Base-by-base conservation (phyloP, 495 filamentous ascomycete species). In the Penicillium desertorum region DNA sequence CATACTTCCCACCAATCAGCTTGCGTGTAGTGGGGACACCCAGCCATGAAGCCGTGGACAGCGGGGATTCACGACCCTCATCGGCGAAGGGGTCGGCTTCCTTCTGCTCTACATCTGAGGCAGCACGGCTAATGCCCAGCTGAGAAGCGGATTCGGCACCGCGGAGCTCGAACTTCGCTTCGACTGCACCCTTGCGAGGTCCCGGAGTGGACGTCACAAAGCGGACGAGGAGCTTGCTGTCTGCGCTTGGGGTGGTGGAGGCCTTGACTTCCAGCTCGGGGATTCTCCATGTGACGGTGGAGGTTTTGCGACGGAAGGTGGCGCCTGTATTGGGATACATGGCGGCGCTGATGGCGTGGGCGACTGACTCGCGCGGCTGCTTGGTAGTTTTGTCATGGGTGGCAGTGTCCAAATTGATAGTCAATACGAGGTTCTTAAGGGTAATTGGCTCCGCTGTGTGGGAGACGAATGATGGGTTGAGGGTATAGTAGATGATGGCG, bases 211-310 rank as follows among this genome's bases (percentile, higher is more conserved):
- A 83, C 14, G 88, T 84, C 51, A 85, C 81, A 57, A 96, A 90
- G 9, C 92, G 84, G 54, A 86, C 90, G 8, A 95, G 86, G 51
- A 95, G 81, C 72, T 89, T 91, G 63, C 86, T 78, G 58, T 80
- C 76, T 8, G 74, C 64, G 12, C 70, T 72, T 2, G 66, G 41
- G 20, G 64, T 25, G 9, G 58, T 55, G 10, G 60, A 55, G 12
- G 64, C 65, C 50, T 79, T 80, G 20, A 79, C 75, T 36, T 86
- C 83, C 14, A 98, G 70, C 62, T 98, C 95, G 22, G 89, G 90
- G 12, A 98, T 76, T 50, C 87, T 87, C 94, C 94, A 99, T 67
- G 85, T 90, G 14, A 96, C 86, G 5, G 92, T 71, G n/a, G 88
- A 87, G 51, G 89, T 88, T 52, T 98, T 93, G 65, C 91, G 89